Conservation (phyloP, 1,284 basidiomycete species). For the Sporisorium graminicola region DNA sequence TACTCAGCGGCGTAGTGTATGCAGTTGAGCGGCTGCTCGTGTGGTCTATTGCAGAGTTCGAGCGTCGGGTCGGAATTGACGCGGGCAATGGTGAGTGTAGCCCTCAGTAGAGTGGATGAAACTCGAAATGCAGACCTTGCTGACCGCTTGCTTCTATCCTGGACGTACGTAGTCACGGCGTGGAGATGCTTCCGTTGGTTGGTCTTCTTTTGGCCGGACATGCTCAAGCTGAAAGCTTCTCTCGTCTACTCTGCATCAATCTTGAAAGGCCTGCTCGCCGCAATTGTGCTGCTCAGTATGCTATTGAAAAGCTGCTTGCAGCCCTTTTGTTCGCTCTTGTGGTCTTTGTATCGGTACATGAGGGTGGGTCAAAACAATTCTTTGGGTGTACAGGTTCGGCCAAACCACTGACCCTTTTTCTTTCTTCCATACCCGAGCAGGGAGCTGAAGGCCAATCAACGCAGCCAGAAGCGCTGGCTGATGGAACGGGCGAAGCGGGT, state of each 20-base stretch:
- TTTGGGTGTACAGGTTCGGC: not conserved
- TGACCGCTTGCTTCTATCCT: not conserved
- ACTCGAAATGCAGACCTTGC: not conserved
- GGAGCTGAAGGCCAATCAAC: not conserved
- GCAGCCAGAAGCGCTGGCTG: not conserved
- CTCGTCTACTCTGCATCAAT: not conserved
- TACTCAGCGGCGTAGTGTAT: not conserved
- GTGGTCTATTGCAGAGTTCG: constrained; percentile 10
- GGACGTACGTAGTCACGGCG: not conserved
- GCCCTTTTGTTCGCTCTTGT: not conserved
- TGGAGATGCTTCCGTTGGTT: constrained; percentile 21
- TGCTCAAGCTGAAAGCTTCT: constrained; percentile 9
- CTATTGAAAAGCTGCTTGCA: constrained; percentile 2
- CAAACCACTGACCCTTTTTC: not conserved
- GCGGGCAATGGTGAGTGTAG: constrained; percentile 8
- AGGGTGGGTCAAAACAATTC: not conserved
- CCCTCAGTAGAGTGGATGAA: not conserved
- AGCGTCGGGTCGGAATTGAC: not conserved
- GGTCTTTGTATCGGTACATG: not conserved
- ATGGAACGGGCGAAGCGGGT: not conserved
- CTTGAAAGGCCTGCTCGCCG: constrained; percentile 7
- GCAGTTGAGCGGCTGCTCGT: constrained; percentile 13
- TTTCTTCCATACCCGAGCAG: not conserved
- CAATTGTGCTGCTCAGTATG: constrained; percentile 7
- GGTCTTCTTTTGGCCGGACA: constrained; percentile 8